Percentiles rank a stretch among this genome's conserved stretches.
These are phyloP conservation scores for Amanita pallidorosea DNA, from an alignment of 768 basidiomycete species.

Conservation along the genomic window DNA sequence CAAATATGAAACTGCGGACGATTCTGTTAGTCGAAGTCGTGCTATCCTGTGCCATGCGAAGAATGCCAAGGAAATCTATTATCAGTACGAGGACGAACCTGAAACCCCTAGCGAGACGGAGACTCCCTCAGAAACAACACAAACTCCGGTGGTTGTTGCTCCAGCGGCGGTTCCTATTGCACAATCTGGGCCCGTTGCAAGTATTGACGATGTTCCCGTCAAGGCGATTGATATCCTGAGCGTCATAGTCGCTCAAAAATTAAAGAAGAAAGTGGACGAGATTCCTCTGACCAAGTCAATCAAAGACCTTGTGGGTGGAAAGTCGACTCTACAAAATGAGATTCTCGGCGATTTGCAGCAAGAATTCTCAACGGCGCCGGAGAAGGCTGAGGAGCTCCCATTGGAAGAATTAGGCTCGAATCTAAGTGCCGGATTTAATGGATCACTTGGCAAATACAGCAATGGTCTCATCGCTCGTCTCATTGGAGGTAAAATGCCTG, in stretches of 20 bases:
- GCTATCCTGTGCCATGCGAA: conserved; percentile 89
- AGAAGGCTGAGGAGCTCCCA: conserved; percentile 96
- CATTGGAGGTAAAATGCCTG: conserved; percentile 95
- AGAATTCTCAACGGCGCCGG: conserved; percentile 90
- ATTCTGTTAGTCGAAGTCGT: conserved; percentile 70
- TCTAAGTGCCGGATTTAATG: conserved; percentile 69
- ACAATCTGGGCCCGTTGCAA: conserved; percentile 52
- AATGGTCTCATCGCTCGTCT: conserved; percentile 84
- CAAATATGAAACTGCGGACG: conserved; percentile 88
- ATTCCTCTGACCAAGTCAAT: conserved; percentile 88
- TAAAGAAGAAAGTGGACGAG: conserved; percentile 91
- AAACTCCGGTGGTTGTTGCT: conserved; percentile 28
- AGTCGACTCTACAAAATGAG: conserved; percentile 98
- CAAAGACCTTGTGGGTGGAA: conserved; percentile 97
- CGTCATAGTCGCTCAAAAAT: conserved; percentile 90
- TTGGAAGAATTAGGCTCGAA: conserved; percentile 92
- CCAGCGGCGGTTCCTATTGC: conserved; percentile 32
- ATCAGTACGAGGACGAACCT: conserved; percentile 87
- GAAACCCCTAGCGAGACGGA: conserved; percentile 27
- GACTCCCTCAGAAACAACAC: conserved; percentile 22
- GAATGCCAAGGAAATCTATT: conserved; percentile 95
- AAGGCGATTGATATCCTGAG: conserved; percentile 84
- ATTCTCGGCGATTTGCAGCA: conserved; percentile 94
- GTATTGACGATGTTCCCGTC: conserved; percentile 84
- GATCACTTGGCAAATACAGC: conserved; percentile 89